A percentile compares a stretch with the other conserved stretches of the same genome.
Evolutionary conservation across 2,329 filamentous ascomycete species (phyloP).

Genomic region (Dactylellina cionopaga): DNA sequence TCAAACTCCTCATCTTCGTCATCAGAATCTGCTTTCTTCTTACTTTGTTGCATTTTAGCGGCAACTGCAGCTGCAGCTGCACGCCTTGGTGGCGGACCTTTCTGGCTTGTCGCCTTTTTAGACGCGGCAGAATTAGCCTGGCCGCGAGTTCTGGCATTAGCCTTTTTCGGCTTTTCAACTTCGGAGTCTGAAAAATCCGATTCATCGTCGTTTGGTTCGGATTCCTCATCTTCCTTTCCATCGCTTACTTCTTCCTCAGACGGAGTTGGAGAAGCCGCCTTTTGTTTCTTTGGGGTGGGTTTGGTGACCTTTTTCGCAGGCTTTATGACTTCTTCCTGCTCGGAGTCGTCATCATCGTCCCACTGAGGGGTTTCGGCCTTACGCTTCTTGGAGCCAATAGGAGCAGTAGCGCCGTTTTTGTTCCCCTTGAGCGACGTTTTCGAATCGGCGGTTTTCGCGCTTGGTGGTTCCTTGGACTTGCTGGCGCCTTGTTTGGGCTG

Average conservation of each 20-base stretch:
- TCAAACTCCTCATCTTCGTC: conserved; percentile 23
- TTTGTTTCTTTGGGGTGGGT: conserved; percentile 44
- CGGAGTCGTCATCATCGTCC: conserved; percentile 56
- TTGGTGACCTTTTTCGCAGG: conserved; percentile 28
- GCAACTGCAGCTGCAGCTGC: conserved; percentile 29
- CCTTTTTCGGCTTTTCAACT: conserved; percentile 22
- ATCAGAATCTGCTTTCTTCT: conserved; percentile 18
- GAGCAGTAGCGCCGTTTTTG: conserved; percentile 10
- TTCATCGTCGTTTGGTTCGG: conserved; percentile 21
- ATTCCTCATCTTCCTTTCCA: conserved; percentile 14
- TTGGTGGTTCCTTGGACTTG: not conserved
- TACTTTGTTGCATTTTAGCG: conserved; percentile 22
- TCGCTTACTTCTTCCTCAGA: conserved; percentile 30
- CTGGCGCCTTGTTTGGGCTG: no score
- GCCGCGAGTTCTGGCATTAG: conserved; percentile 22
- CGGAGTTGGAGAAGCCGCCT: conserved; percentile 29
- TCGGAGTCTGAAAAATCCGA: conserved; percentile 41
- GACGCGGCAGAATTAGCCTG: conserved; percentile 22
- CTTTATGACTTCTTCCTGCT: conserved; percentile 38
- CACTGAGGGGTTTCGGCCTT: conserved; percentile 54
- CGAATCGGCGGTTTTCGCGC: not conserved
- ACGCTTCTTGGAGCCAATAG: conserved; percentile 34
- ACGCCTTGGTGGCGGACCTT: conserved; percentile 36
- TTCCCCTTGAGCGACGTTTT: conserved; percentile 15
- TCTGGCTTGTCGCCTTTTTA: conserved; percentile 32